These are phyloP conservation scores for Dothidotthia symphoricarpi DNA, from an alignment of 2,329 filamentous ascomycete species.

Conservation along the genomic window DNA sequence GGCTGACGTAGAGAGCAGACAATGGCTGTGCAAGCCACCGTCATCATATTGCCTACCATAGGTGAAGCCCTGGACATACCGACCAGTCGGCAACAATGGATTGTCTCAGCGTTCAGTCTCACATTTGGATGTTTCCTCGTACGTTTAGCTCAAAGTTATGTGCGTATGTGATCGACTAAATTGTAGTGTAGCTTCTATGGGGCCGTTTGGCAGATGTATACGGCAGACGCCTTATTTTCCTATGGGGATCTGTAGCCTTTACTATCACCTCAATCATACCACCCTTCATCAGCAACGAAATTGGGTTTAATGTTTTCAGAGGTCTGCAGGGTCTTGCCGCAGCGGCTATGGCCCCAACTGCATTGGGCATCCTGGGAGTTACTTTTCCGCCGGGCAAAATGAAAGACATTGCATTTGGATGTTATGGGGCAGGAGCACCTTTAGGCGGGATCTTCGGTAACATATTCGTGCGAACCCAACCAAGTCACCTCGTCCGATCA, in stretches of 20 bases:
- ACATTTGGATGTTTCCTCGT: conserved; percentile 65
- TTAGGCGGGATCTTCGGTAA: conserved; percentile 66
- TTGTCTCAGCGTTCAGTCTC: conserved; percentile 64
- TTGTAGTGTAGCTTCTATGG: conserved; percentile 54
- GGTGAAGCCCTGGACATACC: conserved; percentile 58
- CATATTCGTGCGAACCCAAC: conserved; percentile 43
- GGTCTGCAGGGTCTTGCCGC: conserved; percentile 66
- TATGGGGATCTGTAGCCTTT: conserved; percentile 63
- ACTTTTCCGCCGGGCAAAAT: conserved; percentile 66
- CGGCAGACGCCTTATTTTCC: conserved; percentile 64
- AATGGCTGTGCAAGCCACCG: conserved; percentile 57
- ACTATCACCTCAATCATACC: conserved; percentile 58
- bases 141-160: not conserved
- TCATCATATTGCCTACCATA: conserved; percentile 64
- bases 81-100: conserved; percentile 61
- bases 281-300: conserved; percentile 65
- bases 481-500: not conserved
- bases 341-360: conserved; percentile 68
- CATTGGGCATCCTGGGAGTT: conserved; percentile 66
- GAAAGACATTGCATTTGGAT: conserved; percentile 66
- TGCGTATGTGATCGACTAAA: conserved; percentile 1
- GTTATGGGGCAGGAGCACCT: conserved; percentile 58
- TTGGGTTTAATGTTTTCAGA: conserved; percentile 65
- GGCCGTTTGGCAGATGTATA: conserved; percentile 66
- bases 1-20: conserved; percentile 42